Conservation (phyloP, 352 stramenopile species). For the Pythium brassicae region DNA sequence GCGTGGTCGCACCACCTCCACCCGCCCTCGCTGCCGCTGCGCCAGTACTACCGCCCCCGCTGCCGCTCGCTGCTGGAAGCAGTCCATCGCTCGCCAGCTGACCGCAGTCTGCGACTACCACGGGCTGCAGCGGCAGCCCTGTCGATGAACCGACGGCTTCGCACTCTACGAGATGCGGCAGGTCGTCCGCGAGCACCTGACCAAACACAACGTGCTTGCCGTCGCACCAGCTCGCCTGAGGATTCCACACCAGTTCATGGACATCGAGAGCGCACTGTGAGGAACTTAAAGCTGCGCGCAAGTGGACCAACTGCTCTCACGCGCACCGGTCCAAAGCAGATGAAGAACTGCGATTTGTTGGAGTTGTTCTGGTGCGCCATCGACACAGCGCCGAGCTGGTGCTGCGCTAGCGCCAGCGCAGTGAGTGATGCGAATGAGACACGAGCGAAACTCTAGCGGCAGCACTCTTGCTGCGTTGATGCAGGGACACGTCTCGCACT, state of each 20-base stretch:
- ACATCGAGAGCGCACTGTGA: not conserved
- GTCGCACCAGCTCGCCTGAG: slow-evolving; percentile 87
- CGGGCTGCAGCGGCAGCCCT: slow-evolving; percentile 37
- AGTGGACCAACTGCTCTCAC: not conserved
- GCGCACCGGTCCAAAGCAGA: slow-evolving; percentile 84
- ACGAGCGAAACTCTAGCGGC: not conserved
- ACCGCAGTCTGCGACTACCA: slow-evolving; percentile 54
- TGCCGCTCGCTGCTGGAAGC: slow-evolving; percentile 5
- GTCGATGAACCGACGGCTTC: slow-evolving; percentile 45
- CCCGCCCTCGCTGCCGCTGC: slow-evolving; percentile 6
- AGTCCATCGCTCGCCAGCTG: slow-evolving; percentile 49
- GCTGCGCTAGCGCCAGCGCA: slow-evolving; percentile 30
- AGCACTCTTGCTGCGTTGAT: too few relatives aligned
- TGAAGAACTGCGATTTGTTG: slow-evolving; percentile 99
- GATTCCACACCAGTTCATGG: not conserved
- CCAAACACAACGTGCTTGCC: slow-evolving; percentile 99
- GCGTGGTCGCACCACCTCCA: too few relatives aligned
- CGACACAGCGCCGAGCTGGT: slow-evolving; percentile 90
- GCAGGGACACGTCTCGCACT: slow-evolving; percentile 15
- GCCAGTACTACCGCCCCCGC: slow-evolving; percentile 6
- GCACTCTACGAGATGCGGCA: slow-evolving; percentile 41
- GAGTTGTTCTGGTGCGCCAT: slow-evolving; percentile 98
- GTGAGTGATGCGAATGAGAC: not conserved
- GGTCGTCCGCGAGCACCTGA: slow-evolving; percentile 85
- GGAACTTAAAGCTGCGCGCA: not conserved